These are phyloP conservation scores for Golubevia sp. DNA, from an alignment of 1,284 basidiomycete genomes.

Conservation along the genomic window DNA sequence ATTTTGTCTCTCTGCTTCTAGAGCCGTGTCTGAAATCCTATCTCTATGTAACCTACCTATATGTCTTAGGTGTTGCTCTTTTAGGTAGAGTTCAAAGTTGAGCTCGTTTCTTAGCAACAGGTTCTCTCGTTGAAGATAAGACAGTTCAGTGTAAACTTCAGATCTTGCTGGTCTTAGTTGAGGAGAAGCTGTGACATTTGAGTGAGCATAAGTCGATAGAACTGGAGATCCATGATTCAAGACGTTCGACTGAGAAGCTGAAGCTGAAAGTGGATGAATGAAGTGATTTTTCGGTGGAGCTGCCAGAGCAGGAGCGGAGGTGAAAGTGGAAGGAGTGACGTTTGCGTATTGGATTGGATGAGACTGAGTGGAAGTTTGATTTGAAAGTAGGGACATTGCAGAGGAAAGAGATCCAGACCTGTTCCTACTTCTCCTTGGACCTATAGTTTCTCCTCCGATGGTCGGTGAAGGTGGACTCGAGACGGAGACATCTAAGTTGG, in stretches of 20 bases:
- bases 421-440: slow-evolving; percentile 7
- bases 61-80: slow-evolving; percentile 58
- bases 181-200: neutral
- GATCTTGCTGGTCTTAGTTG: neutral
- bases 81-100: slow-evolving; percentile 59
- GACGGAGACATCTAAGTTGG: no score
- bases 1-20: slow-evolving; percentile 59
- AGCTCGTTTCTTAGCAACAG: slow-evolving; percentile 50
- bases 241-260: no score
- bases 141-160: neutral
- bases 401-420: slow-evolving; percentile 35
- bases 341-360: neutral
- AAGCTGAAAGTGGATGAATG: no score
- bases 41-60: slow-evolving; percentile 60
- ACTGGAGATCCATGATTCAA: no score
- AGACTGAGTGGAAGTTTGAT: neutral
- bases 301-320: no score
- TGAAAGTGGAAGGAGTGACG: no score
- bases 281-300: no score
- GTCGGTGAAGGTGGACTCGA: neutral
- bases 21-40: slow-evolving; percentile 43
- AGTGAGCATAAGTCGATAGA: no score
- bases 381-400: slow-evolving; percentile 9
- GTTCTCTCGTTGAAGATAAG: slow-evolving; percentile 34
- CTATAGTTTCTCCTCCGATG: neutral